phyloP scores from a whole-genome alignment of 768 basidiomycete genomes.

The Tricholoma terreum region DNA sequence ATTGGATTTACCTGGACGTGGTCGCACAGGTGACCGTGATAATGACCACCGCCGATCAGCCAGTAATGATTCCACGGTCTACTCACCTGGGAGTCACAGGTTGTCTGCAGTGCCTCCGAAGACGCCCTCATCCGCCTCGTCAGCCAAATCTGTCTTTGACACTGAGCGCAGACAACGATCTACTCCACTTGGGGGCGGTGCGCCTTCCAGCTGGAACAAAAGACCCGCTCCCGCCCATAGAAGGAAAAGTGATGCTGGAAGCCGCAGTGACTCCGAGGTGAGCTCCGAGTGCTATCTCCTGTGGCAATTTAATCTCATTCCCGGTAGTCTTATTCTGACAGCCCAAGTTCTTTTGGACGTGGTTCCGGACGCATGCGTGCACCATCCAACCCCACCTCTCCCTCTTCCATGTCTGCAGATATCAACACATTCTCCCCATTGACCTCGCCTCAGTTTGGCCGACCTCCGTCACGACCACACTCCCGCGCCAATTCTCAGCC shows the following conservation, averaged over 20 bases:
- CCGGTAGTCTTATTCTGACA: constrained; percentile 37
- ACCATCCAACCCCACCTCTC: constrained; percentile 72
- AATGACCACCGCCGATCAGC: constrained; percentile 43
- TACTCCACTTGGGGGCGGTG: constrained; percentile 52
- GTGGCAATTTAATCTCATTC: not conserved
- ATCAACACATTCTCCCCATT: constrained; percentile 30
- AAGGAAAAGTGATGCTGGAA: constrained; percentile 74
- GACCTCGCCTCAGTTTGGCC: constrained; percentile 39
- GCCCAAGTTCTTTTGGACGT: constrained; percentile 41
- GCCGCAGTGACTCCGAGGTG: constrained; percentile 76
- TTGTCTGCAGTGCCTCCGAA: constrained; percentile 49
- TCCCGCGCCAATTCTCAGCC: constrained; percentile 60
- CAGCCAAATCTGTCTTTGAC: constrained; percentile 65
- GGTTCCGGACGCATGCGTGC: constrained; percentile 52
- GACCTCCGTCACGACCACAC: constrained; percentile 53
- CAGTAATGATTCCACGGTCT: constrained; percentile 49
- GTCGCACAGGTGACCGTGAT: constrained; percentile 33
- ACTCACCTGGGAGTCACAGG: constrained; percentile 43
- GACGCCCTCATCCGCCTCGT: constrained; percentile 55
- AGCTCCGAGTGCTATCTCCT: constrained; percentile 18
- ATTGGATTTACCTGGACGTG: constrained; percentile 34
- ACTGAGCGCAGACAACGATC: constrained; percentile 66
- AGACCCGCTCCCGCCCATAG: constrained; percentile 65
- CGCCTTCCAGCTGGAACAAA: constrained; percentile 77
- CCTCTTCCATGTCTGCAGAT: constrained; percentile 29